Base-by-base conservation (phyloP, 805 yeast genomes). In the Scheffersomyces coipomensis region DNA sequence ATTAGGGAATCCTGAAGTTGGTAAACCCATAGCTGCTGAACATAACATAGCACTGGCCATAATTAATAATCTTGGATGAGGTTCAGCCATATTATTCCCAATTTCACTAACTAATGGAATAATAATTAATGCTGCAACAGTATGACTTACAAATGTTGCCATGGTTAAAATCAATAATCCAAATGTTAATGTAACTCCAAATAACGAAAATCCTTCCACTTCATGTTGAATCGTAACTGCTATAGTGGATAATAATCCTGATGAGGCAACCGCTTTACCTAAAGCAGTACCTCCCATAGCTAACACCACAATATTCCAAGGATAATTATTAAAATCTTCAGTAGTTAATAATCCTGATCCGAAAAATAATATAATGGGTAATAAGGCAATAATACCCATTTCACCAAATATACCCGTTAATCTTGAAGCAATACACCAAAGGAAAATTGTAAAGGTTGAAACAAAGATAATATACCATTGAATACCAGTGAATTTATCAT, bases 271-370 rank as follows among this genome's bases (percentile, higher is more conserved):
- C 0, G 96, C 96, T 58, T 88, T 89, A 40, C 99, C 99, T 37
- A 91, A 70, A 0, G 97, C 95, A 37, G 91, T 78, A 45, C 99
- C 99, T 23, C 99, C 99, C 99, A 91, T 93, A 3, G 98, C 97
- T 46, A 91, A 72, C 33, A 91, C 80, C 8, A 93, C 93, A 51
- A 91, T 93, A 4, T 95, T 89, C 99, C 99, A 91, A 47, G 96
- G 81, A 59, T 91, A 91, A 59, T 88, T 91, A 64, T 93, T 91
- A 63, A 91, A 89, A 57, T 91, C 99, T 41, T 90, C 96, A 1
- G 89, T 83, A 7, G 85, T 79, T 43, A 91, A 68, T 15, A 90
- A 64, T 1, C 97, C 97, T 0, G 96, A 79, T 4, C 97, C 98
- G 56, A 91, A 91, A 55, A 91, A 83, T n/a, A 88, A 64, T n/a